Evolutionary conservation across 2,329 filamentous ascomycete species (phyloP), one percentile per base, ranked within the genome.

Genomic region (Epichloe bromicola): DNA sequence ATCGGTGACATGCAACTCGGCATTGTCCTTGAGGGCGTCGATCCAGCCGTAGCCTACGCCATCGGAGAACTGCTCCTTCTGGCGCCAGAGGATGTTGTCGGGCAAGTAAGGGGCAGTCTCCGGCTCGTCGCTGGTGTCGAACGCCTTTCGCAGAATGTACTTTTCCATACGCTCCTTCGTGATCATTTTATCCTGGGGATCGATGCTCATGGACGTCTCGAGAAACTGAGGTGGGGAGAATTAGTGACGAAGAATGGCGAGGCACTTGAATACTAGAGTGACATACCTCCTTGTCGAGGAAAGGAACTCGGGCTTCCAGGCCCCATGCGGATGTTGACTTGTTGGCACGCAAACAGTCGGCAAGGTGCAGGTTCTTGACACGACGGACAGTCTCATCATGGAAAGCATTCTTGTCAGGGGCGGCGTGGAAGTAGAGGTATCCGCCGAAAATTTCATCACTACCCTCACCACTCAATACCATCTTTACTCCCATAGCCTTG

Each of bases 21-120:
- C 93, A 63, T 85, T 87, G 70, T 97, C 93, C 78, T 96, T 97
- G 62, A 98, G 81, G 6, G 84, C 86, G 64, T 98, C 93, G 65
- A 98, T 98, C 93, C 93, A 98, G 56, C 93, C 90, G 73, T 98
- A 98, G 52, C 93, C 93, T 52, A 98, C 93, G 66, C 93, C 94
- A 63, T 98, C 94, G 53, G 86, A 94, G 76, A 98, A 98, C 73
- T 98, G 93, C 75, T 98, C 93, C 82, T 98, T 98, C 72, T 98
- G 94, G 66, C 94, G 80, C 86, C 88, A 98, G 51, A 98, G 82
- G 60, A 98, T 98, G 67, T 90, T 82, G 17, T 95, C 84, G 7
- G 94, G 93, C n/a, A 98, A 81, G 73, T 97, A 98, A 10, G 93
- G 83, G 67, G 86, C 72, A 46, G 77, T 79, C 46, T 77, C 82